phyloP scores from a whole-genome alignment of 2,329 filamentous ascomycete genomes.

The Pseudogymnoascus sp. region DNA sequence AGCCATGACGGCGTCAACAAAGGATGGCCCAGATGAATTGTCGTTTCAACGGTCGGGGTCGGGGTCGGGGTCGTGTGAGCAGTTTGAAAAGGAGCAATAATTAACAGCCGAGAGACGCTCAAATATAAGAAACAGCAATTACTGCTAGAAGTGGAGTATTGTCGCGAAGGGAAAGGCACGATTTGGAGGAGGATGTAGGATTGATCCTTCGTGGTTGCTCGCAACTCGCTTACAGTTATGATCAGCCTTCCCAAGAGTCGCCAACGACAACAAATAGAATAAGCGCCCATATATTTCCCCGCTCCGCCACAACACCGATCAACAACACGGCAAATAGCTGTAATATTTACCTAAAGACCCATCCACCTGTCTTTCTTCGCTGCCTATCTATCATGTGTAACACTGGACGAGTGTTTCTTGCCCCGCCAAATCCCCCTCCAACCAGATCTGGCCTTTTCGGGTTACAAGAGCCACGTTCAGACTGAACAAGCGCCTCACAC shows the following conservation, averaged over 20 bases:
- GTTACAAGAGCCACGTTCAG: background rate
- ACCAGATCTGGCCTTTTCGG: background rate
- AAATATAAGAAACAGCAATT: background rate
- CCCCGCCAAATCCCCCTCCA: background rate
- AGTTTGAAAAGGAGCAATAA: background rate
- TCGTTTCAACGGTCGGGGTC: background rate
- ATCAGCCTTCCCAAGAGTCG: background rate
- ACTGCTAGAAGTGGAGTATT: background rate
- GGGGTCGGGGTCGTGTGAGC: background rate
- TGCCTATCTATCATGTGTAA: background rate
- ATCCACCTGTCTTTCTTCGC: background rate
- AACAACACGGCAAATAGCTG: background rate
- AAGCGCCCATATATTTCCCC: conserved; percentile 5
- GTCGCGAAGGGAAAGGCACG: background rate
- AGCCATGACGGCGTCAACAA: conserved; percentile 4
- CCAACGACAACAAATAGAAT: background rate
- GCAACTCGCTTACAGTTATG: background rate
- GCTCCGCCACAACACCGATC: background rate
- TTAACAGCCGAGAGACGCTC: background rate
- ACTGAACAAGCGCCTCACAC: conserved; percentile 6
- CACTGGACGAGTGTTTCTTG: background rate
- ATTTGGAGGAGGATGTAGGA: background rate
- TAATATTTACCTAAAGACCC: background rate
- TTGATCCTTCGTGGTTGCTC: background rate
- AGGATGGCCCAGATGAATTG: background rate